Conservation (phyloP, 345 rosid species). For the Anastatica hierochuntica region DNA sequence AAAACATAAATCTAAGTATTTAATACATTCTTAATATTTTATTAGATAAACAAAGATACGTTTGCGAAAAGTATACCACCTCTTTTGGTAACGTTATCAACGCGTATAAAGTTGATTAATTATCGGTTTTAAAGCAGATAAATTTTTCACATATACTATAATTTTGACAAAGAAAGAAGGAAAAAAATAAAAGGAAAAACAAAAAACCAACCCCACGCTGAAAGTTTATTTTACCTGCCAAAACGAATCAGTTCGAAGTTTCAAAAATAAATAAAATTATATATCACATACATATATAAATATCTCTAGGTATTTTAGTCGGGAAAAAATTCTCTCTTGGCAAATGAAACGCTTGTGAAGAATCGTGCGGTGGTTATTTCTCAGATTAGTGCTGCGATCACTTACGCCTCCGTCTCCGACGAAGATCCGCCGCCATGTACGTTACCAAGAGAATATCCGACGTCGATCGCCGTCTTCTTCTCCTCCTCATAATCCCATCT, state of each 20-base stretch:
- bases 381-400: not conserved
- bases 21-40: too few species aligned
- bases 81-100: too few species aligned
- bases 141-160: too few species aligned
- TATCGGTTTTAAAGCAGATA: too few species aligned
- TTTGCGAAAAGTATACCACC: too few species aligned
- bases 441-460: slow-evolving; percentile 27
- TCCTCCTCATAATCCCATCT: slow-evolving; percentile 21
- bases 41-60: too few species aligned
- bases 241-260: not conserved
- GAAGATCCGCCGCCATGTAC: slow-evolving; percentile 10
- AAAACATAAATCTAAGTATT: too few species aligned
- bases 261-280: not conserved
- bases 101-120: too few species aligned
- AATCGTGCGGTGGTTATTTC: not conserved
- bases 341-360: not conserved
- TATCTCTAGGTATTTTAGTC: too few species aligned
- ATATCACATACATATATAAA: not conserved
- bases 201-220: slow-evolving; percentile 9
- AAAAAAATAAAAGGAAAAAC: not conserved
- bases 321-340: too few species aligned
- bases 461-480: slow-evolving; percentile 39
- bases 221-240: slow-evolving; percentile 28
- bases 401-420: too few species aligned
- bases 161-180: not conserved